phyloP scores from a whole-genome alignment of 2,329 filamentous ascomycete species.

The Dichotomopilus funicola region DNA sequence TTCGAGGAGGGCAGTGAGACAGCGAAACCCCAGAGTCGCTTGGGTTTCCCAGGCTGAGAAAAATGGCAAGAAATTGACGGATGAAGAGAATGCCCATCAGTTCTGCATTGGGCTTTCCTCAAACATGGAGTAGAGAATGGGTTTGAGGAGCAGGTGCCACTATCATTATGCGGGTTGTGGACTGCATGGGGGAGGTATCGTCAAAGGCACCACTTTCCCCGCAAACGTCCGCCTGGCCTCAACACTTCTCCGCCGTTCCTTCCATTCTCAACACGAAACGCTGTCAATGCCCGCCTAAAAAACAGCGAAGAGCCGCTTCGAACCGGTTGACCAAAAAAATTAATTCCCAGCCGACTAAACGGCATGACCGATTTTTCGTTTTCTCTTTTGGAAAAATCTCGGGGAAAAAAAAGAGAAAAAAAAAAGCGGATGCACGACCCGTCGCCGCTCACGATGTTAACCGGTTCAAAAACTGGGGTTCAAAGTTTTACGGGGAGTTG shows the following conservation, averaged over 20 bases:
- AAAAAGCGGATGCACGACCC: neutral
- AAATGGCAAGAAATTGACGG: neutral
- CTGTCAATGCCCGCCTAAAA: no score
- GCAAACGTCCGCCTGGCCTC: neutral
- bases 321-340: no score
- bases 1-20: neutral
- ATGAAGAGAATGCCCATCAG: neutral
- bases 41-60: neutral
- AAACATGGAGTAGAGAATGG: neutral
- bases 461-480: neutral
- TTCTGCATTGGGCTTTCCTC: neutral
- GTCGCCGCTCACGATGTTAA: neutral
- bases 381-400: no score
- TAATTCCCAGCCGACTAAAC: no score
- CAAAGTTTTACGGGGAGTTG: neutral
- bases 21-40: slow-evolving; percentile 4
- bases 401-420: neutral
- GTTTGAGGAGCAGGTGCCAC: neutral
- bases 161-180: neutral
- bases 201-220: neutral
- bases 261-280: no score
- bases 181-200: neutral
- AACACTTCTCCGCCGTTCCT: no score
- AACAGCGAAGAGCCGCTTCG: no score
- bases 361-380: no score